Conservation (phyloP, 2,329 filamentous ascomycete species). For the Ambrosiella beaveri region DNA sequence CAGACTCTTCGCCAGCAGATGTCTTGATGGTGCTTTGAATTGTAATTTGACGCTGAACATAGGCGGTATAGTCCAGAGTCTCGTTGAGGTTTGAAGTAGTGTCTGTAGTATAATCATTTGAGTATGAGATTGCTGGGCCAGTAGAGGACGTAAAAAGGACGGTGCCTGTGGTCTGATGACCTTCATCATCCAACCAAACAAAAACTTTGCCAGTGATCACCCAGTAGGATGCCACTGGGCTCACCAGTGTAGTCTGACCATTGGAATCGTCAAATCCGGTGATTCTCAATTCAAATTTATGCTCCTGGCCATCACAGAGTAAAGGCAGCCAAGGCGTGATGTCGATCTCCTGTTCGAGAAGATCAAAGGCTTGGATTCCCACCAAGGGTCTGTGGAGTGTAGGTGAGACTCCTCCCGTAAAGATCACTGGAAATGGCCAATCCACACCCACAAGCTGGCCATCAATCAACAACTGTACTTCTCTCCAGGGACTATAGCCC, state of each 20-base stretch:
- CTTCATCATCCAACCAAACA: slow-evolving; percentile 45
- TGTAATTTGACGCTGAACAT: slow-evolving; percentile 36
- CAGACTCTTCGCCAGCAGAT: slow-evolving; percentile 15
- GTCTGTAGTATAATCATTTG: slow-evolving; percentile 14
- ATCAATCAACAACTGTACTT: slow-evolving; percentile 63
- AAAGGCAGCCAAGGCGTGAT: slow-evolving; percentile 59
- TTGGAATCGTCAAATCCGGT: slow-evolving; percentile 42
- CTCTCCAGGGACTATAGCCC: slow-evolving; percentile 57
- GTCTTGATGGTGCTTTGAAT: slow-evolving; percentile 29
- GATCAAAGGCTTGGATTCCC: slow-evolving; percentile 61
- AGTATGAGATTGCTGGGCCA: slow-evolving; percentile 18
- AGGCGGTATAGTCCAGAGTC: slow-evolving; percentile 40
- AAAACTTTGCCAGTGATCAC: slow-evolving; percentile 66
- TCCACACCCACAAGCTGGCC: slow-evolving; percentile 53
- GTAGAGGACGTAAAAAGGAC: slow-evolving; percentile 10
- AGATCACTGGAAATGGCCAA: slow-evolving; percentile 71
- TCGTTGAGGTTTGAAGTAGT: slow-evolving; percentile 38
- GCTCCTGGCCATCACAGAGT: slow-evolving; percentile 45
- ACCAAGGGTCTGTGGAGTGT: slow-evolving; percentile 64
- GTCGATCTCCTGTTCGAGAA: slow-evolving; percentile 67
- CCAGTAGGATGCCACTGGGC: slow-evolving; percentile 35
- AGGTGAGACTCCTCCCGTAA: slow-evolving; percentile 64
- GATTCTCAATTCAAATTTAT: slow-evolving; percentile 52
- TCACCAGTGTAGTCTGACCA: slow-evolving; percentile 28
- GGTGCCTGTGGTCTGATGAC: slow-evolving; percentile 33